Evolutionary conservation across 2,329 filamentous ascomycete genomes (phyloP).

Genomic region (Sclerotinia spermophila): DNA sequence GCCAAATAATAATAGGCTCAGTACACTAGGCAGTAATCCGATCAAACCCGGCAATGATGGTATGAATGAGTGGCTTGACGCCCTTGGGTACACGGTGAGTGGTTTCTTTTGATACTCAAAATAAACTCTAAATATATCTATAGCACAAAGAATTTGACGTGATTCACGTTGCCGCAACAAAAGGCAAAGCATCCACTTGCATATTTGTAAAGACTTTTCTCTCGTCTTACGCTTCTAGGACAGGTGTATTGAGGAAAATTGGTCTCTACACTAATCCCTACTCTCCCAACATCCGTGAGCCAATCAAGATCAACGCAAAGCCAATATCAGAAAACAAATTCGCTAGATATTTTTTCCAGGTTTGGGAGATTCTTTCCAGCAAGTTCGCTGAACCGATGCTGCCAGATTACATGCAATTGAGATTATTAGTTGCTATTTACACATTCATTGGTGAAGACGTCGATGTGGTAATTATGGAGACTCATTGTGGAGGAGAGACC

Average conservation of each 20-base stretch:
- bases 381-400: slow-evolving; percentile 43
- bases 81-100: slow-evolving; percentile 11
- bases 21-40: neutral
- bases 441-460: slow-evolving; percentile 60
- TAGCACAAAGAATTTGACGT: slow-evolving; percentile 36
- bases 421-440: slow-evolving; percentile 62
- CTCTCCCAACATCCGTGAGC: slow-evolving; percentile 60
- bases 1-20: neutral
- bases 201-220: slow-evolving; percentile 62
- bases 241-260: slow-evolving; percentile 35
- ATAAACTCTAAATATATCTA: neutral
- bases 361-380: slow-evolving; percentile 22
- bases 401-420: slow-evolving; percentile 55
- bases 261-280: slow-evolving; percentile 68
- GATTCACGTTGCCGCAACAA: slow-evolving; percentile 66
- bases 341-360: slow-evolving; percentile 35
- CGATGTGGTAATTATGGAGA: slow-evolving; percentile 60
- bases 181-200: slow-evolving; percentile 69
- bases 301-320: slow-evolving; percentile 56
- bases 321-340: slow-evolving; percentile 57
- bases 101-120: neutral
- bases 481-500: slow-evolving; percentile 61
- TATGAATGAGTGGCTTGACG: slow-evolving; percentile 16
- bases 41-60: neutral
- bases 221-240: slow-evolving; percentile 42